Percentiles rank a stretch among this genome's conserved stretches.
phyloP scores from a whole-genome alignment of 73 alveolate species.

The Tetrahymena malaccensis region DNA sequence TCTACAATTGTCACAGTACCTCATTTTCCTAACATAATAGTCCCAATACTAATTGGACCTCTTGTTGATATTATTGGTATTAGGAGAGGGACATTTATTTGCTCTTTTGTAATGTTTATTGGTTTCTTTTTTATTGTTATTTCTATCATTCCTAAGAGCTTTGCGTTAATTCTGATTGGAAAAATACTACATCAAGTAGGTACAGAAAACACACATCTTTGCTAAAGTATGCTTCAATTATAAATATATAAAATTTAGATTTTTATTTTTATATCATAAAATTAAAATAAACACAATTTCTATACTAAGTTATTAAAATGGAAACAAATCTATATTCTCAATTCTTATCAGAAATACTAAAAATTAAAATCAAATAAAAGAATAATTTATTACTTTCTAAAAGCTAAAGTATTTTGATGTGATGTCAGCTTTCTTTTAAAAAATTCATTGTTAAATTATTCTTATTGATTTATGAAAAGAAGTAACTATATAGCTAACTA shows the following conservation, averaged over 20 bases:
- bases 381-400: not conserved
- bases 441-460: not conserved
- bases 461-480: too few species aligned
- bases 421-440: not conserved
- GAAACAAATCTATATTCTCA: not conserved
- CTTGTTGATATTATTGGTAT: not conserved
- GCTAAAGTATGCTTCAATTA: not conserved
- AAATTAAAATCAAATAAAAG: not conserved
- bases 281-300: too few species aligned
- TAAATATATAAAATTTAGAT: too few species aligned
- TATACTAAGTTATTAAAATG: too few species aligned
- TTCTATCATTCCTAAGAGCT: not conserved
- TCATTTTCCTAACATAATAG: not conserved
- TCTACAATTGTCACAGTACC: not conserved
- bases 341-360: not conserved
- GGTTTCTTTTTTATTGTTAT: not conserved
- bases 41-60: not conserved
- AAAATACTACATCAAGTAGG: not conserved
- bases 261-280: too few species aligned
- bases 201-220: not conserved
- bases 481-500: too few species aligned
- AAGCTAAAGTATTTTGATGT: not conserved
- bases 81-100: not conserved
- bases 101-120: not conserved
- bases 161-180: not conserved